These are phyloP conservation scores for Gonium pectorale DNA, from an alignment of 139 green algal species.

Conservation along the genomic window DNA sequence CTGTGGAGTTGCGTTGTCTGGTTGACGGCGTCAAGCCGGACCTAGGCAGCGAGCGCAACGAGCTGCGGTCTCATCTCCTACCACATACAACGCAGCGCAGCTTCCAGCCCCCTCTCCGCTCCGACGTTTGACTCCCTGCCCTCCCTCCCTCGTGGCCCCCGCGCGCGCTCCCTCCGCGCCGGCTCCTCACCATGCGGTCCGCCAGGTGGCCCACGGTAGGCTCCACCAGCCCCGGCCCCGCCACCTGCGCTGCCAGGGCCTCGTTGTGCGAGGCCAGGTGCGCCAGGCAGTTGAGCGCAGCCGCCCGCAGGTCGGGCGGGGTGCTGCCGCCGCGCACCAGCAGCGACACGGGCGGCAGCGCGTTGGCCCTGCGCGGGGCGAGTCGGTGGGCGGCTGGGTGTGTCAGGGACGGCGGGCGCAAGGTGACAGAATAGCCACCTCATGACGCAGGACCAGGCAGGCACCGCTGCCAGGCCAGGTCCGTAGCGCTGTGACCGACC, in stretches of 20 bases:
- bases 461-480: too few relatives aligned
- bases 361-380: neutral
- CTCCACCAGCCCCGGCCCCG: slow-evolving; percentile 33
- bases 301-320: slow-evolving; percentile 54
- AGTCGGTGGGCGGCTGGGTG: too few relatives aligned
- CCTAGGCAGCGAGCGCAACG: too few relatives aligned
- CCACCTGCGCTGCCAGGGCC: slow-evolving; percentile 51
- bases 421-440: too few relatives aligned
- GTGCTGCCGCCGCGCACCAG: slow-evolving; percentile 48
- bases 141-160: neutral
- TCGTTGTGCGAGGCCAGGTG: slow-evolving; percentile 56
- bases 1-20: too few relatives aligned
- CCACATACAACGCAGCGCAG: too few relatives aligned
- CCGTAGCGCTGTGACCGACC: too few relatives aligned
- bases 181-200: slow-evolving; percentile 51
- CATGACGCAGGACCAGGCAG: too few relatives aligned
- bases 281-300: slow-evolving; percentile 45
- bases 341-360: slow-evolving; percentile 27
- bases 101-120: neutral
- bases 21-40: too few relatives aligned
- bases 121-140: neutral
- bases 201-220: slow-evolving; percentile 48
- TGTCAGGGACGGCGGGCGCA: too few relatives aligned
- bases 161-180: neutral
- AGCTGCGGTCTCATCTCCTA: too few relatives aligned